These are phyloP conservation scores for Leccinum pachyderme DNA, from an alignment of 1,284 basidiomycete genomes.

Conservation along the genomic window DNA sequence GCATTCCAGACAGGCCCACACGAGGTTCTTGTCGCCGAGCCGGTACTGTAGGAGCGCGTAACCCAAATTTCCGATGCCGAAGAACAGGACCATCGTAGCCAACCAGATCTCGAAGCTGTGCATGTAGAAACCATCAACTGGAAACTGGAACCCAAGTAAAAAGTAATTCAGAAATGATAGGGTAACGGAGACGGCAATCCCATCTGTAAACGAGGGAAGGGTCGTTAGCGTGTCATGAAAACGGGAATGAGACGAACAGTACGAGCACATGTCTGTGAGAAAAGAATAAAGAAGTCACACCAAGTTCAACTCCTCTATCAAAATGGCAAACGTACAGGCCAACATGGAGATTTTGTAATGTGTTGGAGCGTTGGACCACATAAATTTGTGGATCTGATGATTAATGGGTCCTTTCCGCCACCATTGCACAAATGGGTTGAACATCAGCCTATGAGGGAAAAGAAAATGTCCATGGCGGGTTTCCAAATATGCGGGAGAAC, in stretches of 20 bases:
- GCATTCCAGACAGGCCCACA: conserved; percentile 60
- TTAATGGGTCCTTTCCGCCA: conserved; percentile 73
- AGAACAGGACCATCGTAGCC: conserved; percentile 75
- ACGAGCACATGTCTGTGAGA: conserved; percentile 76
- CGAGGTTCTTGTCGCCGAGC: conserved; percentile 57
- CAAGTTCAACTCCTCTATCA: neutral
- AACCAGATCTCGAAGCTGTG: conserved; percentile 77
- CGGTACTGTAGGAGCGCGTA: conserved; percentile 77
- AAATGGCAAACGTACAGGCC: conserved; percentile 58
- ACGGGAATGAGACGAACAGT: conserved; percentile 48
- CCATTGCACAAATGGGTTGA: conserved; percentile 75
- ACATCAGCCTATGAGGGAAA: conserved; percentile 60
- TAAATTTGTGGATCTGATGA: conserved; percentile 72
- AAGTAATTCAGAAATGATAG: conserved; percentile 72
- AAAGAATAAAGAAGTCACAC: conserved; percentile 19
- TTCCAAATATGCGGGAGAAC: conserved; percentile 2
- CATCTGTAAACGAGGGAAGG: conserved; percentile 47
- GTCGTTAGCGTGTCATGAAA: neutral
- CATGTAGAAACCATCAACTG: conserved; percentile 68
- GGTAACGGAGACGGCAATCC: conserved; percentile 65
- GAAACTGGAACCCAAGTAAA: conserved; percentile 63
- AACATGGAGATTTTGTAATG: conserved; percentile 83
- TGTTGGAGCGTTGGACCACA: conserved; percentile 73
- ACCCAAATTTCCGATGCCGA: conserved; percentile 67
- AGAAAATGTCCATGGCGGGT: conserved; percentile 11